A percentile compares a stretch with the other conserved stretches of the same genome.
phyloP scores from a whole-genome alignment of 2,329 filamentous ascomycete genomes.

The Plenodomus tracheiphilus region DNA sequence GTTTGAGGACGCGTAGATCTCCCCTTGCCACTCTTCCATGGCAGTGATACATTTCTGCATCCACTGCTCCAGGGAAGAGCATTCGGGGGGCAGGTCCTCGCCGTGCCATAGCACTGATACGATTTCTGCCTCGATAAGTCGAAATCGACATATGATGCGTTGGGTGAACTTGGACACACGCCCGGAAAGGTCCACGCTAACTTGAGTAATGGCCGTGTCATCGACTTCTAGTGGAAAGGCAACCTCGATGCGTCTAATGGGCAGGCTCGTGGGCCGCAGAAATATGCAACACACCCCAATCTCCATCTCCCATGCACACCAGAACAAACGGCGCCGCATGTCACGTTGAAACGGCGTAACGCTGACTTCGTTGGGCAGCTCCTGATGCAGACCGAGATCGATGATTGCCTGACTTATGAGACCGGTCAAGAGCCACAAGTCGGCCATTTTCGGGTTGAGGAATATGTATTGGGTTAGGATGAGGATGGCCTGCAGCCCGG shows the following conservation, averaged over 20 bases:
- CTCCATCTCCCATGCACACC: conserved; percentile 46
- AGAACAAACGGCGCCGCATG: conserved; percentile 43
- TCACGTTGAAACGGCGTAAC: conserved; percentile 39
- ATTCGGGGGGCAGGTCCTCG: conserved; percentile 33
- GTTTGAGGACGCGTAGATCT: conserved; percentile 32
- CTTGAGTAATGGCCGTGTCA: conserved; percentile 37
- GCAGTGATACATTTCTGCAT: conserved; percentile 28
- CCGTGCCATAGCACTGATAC: conserved; percentile 38
- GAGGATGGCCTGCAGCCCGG: conserved; percentile 40
- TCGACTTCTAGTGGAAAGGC: conserved; percentile 40
- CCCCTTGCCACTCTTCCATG: conserved; percentile 36
- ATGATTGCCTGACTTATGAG: conserved; percentile 43
- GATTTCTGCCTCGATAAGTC: conserved; percentile 40
- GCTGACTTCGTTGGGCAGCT: conserved; percentile 33
- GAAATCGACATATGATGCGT: conserved; percentile 39
- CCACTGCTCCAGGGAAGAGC: conserved; percentile 32
- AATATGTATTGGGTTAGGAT: conserved; percentile 43
- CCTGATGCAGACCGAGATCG: conserved; percentile 42
- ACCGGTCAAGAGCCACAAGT: conserved; percentile 43
- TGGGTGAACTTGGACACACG: conserved; percentile 41
- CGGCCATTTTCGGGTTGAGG: conserved; percentile 41
- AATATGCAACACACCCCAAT: conserved; percentile 42
- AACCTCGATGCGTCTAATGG: conserved; percentile 34
- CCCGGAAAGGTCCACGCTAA: conserved; percentile 30
- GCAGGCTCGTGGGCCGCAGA: conserved; percentile 35